Evolutionary conservation across 371 early-diverging fungal species (phyloP).

Genomic region (Actinomortierella ambigua): DNA sequence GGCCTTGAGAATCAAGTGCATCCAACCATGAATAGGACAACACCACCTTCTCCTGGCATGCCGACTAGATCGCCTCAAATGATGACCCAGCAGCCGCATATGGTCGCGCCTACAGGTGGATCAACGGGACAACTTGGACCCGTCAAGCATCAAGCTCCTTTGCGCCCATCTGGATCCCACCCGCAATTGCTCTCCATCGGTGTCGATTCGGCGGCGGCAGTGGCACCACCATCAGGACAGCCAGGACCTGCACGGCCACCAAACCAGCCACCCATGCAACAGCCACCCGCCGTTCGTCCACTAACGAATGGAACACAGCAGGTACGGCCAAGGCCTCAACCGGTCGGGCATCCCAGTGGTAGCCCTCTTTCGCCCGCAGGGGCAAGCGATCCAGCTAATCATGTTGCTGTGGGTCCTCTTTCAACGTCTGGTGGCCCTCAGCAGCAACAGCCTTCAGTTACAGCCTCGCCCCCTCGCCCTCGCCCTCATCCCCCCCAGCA

Average conservation of each 20-base stretch:
- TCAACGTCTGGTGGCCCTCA: no score
- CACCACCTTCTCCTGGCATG: conserved; percentile 1
- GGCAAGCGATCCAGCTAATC: no score
- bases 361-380: no score
- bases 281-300: conserved; percentile 11
- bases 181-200: conserved; percentile 1
- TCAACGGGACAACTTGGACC: conserved; percentile 5
- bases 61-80: background rate
- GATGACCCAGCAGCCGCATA: background rate
- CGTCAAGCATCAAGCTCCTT: conserved; percentile 16
- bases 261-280: conserved; percentile 28
- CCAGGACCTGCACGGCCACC: conserved; percentile 17
- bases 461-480: no score
- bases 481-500: no score
- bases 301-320: conserved; percentile 24
- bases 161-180: conserved; percentile 28
- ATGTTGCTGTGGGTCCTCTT: no score
- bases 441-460: no score
- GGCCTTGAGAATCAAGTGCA: no score
- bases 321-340: conserved; percentile 31
- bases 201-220: background rate
- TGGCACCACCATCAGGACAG: conserved; percentile 17
- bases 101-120: conserved; percentile 18
- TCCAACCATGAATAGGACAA: background rate
- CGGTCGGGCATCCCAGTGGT: background rate